Evolutionary conservation across 1,284 basidiomycete species (phyloP), one percentile per base, ranked within the genome.

Genomic region (Sphagnurus paluster): DNA sequence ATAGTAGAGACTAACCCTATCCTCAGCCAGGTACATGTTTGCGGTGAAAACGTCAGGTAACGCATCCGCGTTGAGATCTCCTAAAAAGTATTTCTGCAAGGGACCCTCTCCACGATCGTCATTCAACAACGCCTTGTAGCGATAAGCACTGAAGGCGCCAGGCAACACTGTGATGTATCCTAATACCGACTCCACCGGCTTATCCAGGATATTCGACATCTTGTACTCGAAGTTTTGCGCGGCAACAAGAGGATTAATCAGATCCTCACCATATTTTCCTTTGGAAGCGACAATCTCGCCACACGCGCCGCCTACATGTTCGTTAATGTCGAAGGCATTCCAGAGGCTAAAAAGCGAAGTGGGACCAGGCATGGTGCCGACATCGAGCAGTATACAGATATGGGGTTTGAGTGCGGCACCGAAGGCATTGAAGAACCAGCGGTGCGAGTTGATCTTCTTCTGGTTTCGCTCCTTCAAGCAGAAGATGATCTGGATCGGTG

Each of bases 221-320:
- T 97, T 97, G 73, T 98, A 98, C 70, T 97, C 94, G 53, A 95
- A 95, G 64, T 95, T 94, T 71, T 95, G 93, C 13, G 93, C 90
- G 4, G 92, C 92, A 14, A 90, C 87, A 0, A 94, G 73, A 0
- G 93, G 93, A 60, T 91, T 97, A 56, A 91, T 61, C 46, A 93
- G 72, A 62, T 89, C 87, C 61, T 70, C 69, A 38, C 85, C 87
- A 58, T 77, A 90, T 67, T 84, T 88, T 36, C 92, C 93, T 68
- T 94, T 95, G 52, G 93, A 73, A 1, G 93, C 92, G 20, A 95
- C 91, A 44, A 97, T 96, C 71, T 97, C 94, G n/a, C 94, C 94
- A 61, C 93, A 97, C 4, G 96, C 95, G 21, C 96, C 95, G 0
- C 93, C 95, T 25, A 97, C 92, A 55, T 96, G 95, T 21, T 88